These are phyloP conservation scores for Tulasnella sp. DNA, from an alignment of 768 basidiomycete genomes.

Conservation along the genomic window DNA sequence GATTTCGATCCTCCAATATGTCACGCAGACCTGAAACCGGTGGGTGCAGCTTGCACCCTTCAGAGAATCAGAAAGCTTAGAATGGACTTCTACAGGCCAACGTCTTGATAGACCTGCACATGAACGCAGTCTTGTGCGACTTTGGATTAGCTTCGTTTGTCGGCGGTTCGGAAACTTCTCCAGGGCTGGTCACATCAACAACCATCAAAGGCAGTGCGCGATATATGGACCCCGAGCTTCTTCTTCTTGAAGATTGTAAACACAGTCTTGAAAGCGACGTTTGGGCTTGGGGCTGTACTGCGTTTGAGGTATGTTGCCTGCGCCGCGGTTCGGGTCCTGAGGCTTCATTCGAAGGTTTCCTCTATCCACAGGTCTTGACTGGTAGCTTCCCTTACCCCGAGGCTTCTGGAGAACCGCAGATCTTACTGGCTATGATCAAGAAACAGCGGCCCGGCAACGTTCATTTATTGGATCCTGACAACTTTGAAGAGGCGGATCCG, in stretches of 20 bases:
- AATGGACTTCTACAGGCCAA: background rate
- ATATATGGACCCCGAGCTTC: background rate
- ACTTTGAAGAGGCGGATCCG: background rate
- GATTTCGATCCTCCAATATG: background rate
- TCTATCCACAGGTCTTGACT: background rate
- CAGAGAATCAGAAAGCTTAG: background rate
- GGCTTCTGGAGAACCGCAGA: background rate
- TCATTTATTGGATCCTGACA: background rate
- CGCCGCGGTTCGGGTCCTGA: background rate
- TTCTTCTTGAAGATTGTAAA: background rate
- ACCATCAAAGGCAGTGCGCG: background rate
- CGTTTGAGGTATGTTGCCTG: background rate
- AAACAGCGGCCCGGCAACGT: background rate
- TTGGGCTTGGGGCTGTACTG: background rate
- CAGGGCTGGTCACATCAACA: background rate
- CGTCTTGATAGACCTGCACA: background rate
- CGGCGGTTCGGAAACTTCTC: background rate
- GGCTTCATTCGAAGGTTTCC: background rate
- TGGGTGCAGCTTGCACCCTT: background rate
- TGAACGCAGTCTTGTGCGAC: background rate
- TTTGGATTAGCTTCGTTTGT: background rate
- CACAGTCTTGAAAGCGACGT: background rate
- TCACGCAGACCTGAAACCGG: background rate
- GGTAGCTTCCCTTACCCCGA: background rate
- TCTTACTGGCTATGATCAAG: background rate